A percentile compares a stretch with the other conserved stretches of the same genome.
Evolutionary conservation across 2,329 filamentous ascomycete species (phyloP).

Genomic region (Calonectria leucothoes): DNA sequence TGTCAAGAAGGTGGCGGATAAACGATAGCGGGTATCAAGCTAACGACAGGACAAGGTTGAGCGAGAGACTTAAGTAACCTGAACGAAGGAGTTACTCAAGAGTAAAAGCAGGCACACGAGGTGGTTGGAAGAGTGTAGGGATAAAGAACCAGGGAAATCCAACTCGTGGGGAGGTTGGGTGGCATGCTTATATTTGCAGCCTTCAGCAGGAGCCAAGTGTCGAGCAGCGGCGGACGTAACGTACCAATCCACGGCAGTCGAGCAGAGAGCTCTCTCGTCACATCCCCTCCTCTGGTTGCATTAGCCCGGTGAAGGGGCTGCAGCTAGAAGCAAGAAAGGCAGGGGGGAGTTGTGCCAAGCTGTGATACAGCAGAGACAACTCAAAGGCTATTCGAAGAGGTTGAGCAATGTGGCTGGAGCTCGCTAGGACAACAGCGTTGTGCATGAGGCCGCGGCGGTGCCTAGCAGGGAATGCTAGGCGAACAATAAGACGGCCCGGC

Average conservation of each 20-base stretch:
- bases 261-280: conserved; percentile 26
- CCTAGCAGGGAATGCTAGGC: conserved; percentile 20
- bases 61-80: conserved; percentile 45
- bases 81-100: conserved; percentile 45
- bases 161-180: conserved; percentile 21
- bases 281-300: conserved; percentile 39
- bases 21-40: conserved; percentile 34
- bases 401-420: conserved; percentile 42
- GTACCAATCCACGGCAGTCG: conserved; percentile 33
- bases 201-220: conserved; percentile 12
- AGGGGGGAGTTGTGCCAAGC: conserved; percentile 35
- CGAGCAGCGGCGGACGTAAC: conserved; percentile 11
- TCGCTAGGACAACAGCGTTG: conserved; percentile 41
- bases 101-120: conserved; percentile 23
- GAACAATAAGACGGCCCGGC: conserved; percentile 19
- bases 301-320: conserved; percentile 30
- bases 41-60: conserved; percentile 34
- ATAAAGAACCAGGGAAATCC: conserved; percentile 17
- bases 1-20: conserved; percentile 31
- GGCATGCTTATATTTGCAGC: conserved; percentile 39
- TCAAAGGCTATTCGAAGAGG: conserved; percentile 32
- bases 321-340: conserved; percentile 31
- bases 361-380: conserved; percentile 39
- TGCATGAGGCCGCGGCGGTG: conserved; percentile 30
- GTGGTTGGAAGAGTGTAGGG: conserved; percentile 28